phyloP scores from a whole-genome alignment of 108 stramenopile genomes.

The Epithemia pelagica region DNA sequence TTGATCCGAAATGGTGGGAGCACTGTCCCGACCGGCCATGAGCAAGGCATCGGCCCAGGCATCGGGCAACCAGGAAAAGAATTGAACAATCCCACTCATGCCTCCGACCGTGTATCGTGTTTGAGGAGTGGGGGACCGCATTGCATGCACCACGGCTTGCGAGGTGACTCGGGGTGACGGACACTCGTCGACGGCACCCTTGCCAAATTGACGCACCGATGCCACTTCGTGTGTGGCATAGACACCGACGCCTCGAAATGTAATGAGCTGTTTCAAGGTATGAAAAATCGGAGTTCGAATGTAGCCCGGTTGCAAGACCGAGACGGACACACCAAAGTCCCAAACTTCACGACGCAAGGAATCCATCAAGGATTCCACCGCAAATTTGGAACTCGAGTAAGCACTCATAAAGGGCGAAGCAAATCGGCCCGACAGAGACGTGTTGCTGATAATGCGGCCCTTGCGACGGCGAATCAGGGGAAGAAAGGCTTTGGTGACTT shows the following conservation, averaged over 20 bases:
- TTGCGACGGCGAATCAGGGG: neutral
- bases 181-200: neutral
- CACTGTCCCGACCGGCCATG: neutral
- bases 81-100: neutral
- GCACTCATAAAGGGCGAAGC: neutral
- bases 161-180: neutral
- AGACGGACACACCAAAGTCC: neutral
- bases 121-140: neutral
- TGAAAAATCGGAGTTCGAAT: neutral
- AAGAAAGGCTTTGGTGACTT: constrained; percentile 15
- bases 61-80: neutral
- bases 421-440: constrained; percentile 9
- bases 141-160: neutral
- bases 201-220: neutral
- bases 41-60: neutral
- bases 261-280: neutral
- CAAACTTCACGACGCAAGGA: constrained; percentile 1
- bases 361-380: constrained; percentile 23
- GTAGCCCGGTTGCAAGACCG: neutral
- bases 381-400: constrained; percentile 14
- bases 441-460: constrained; percentile 16
- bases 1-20: neutral
- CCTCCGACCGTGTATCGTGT: neutral
- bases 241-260: neutral
- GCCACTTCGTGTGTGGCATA: neutral